Percentiles rank a stretch among this genome's conserved stretches.
Conservation (phyloP, 2,329 filamentous ascomycete species). For the Fusarium sp. region DNA sequence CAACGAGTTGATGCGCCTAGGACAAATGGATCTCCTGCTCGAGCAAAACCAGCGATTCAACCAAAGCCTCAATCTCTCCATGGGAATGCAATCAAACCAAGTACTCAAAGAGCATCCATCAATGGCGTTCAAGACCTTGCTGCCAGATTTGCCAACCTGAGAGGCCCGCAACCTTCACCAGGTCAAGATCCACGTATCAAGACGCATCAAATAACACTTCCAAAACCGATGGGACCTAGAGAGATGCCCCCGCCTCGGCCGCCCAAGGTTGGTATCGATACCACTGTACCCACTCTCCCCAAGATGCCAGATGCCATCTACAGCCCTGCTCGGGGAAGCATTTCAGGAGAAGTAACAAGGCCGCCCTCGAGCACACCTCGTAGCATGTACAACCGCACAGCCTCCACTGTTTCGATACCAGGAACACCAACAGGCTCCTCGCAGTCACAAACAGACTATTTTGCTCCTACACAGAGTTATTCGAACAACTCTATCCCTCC, state of each 20-base stretch:
- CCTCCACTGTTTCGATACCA: constrained; percentile 60
- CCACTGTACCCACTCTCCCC: constrained; percentile 69
- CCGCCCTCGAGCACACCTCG: constrained; percentile 74
- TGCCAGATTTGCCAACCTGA: constrained; percentile 69
- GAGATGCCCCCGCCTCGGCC: constrained; percentile 64
- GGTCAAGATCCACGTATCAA: constrained; percentile 66
- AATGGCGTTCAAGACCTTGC: constrained; percentile 62
- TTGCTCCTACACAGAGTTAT: constrained; percentile 46
- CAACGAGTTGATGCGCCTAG: constrained; percentile 36
- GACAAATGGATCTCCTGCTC: constrained; percentile 40
- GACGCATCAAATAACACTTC: constrained; percentile 60
- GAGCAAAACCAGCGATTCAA: constrained; percentile 64
- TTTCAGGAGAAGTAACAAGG: constrained; percentile 73
- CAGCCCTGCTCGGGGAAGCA: constrained; percentile 79
- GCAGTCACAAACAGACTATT: constrained; percentile 52
- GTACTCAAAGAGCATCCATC: constrained; percentile 43
- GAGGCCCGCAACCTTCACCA: constrained; percentile 56
- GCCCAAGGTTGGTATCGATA: constrained; percentile 63
- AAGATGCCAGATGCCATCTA: constrained; percentile 82
- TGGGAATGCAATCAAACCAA: constrained; percentile 64
- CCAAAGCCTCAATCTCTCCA: constrained; percentile 77
- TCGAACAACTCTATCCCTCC: constrained; percentile 47
- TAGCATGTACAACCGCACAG: constrained; percentile 71
- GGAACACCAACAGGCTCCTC: constrained; percentile 47
- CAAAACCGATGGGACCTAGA: constrained; percentile 61